These are phyloP conservation scores for Arthroderma sp. DNA, from an alignment of 2,329 filamentous ascomycete genomes.

Conservation along the genomic window DNA sequence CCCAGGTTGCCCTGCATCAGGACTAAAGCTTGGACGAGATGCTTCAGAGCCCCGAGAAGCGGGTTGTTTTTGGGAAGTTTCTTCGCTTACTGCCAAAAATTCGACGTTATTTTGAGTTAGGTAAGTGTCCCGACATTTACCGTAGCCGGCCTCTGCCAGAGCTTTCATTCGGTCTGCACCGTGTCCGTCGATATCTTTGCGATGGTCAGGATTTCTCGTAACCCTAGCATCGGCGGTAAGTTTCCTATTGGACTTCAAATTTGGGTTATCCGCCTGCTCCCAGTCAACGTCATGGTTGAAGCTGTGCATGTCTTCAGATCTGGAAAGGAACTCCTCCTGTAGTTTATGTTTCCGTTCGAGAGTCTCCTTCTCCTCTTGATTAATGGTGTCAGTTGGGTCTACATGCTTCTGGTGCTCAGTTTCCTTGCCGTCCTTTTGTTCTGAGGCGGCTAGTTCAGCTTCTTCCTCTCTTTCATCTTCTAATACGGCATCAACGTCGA, in stretches of 20 bases:
- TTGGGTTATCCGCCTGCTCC: conserved; percentile 44
- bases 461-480: conserved; percentile 63
- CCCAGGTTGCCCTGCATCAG: not conserved
- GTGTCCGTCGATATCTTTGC: conserved; percentile 64
- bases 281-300: conserved; percentile 65
- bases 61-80: not conserved
- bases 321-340: conserved; percentile 44
- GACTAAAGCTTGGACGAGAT: too few relatives aligned
- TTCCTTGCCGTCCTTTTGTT: not conserved
- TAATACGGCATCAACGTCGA: conserved; percentile 71
- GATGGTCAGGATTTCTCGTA: conserved; percentile 49
- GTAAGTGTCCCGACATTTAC: conserved; percentile 56
- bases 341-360: conserved; percentile 30
- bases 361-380: conserved; percentile 29
- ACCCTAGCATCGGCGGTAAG: conserved; percentile 45
- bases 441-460: conserved; percentile 18
- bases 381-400: conserved; percentile 22
- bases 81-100: conserved; percentile 45
- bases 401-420: conserved; percentile 15
- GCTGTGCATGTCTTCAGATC: conserved; percentile 46
- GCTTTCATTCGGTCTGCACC: conserved; percentile 63
- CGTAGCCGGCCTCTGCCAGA: conserved; percentile 47
- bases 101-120: conserved; percentile 54
- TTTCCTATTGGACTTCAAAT: conserved; percentile 42
- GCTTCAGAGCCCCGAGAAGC: not conserved